Evolutionary conservation across 441 rosid genomes (phyloP), one percentile per base, ranked within the genome.

Genomic region (Adansonia grandidieri): DNA sequence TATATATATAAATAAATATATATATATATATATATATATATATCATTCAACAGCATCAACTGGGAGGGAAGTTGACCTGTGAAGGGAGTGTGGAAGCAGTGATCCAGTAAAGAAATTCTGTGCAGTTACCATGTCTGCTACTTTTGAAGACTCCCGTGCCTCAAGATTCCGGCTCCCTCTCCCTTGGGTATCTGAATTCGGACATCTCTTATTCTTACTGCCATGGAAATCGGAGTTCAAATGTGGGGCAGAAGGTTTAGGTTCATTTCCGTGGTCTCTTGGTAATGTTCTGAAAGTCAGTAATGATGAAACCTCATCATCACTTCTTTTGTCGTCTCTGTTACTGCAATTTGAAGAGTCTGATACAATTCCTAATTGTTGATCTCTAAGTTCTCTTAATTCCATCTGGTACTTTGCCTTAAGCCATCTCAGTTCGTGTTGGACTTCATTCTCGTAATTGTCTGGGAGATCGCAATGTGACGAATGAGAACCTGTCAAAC

Each of bases 11-110:
- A n/a, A n/a, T n/a, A n/a, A 24, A 24, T 0, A 24, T 24, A 24
- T 24, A 24, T 24, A 32, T 32, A 32, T 32, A 32, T 32, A 32
- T 32, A 32, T 32, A 32, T 32, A 32, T 32, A 32, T 32, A 32
- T 32, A 32, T 32, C 40, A 32, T 32, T 32, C 88, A 84, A 87
- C 87, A 65, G 95, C 89, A 82, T 91, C 95, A 66, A 90, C 92
- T 1, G 91, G 97, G 5, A 92, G 89, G 69, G 98, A 91, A 71
- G 88, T 82, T 63, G 96, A 82, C 74, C 92, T 88, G 70, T 89
- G 88, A 24, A 91, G 91, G 24, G 91, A 84, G 42, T 85, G 80
- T 45, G 91, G 97, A 76, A 85, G 84, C 74, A 88, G 61, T 56
- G 86, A 85, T n/a, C 83, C 87, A 17, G 80, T 75, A 71, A 61